Percentiles rank a stretch among this genome's conserved stretches.
phyloP scores from a whole-genome alignment of 2,329 filamentous ascomycete species.

The Parasarocladium wereldwijsianum region DNA sequence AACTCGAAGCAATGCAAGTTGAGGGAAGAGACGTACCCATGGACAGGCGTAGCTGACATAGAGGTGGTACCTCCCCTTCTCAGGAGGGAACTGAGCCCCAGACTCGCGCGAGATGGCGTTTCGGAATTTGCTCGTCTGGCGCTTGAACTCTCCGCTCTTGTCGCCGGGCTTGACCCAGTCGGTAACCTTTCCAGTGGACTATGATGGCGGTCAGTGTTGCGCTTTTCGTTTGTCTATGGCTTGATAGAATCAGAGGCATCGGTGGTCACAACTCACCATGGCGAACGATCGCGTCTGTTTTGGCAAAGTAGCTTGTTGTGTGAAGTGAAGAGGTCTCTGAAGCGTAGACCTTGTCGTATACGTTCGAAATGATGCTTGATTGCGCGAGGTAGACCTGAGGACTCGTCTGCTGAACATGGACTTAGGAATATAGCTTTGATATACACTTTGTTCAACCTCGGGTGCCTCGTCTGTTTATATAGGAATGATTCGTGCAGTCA shows the following conservation, averaged over 20 bases:
- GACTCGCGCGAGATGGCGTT: slow-evolving; percentile 60
- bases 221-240: background rate
- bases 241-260: no score
- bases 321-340: no score
- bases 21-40: slow-evolving; percentile 39
- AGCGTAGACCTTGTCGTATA: no score
- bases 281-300: slow-evolving; percentile 1
- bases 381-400: no score
- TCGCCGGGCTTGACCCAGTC: slow-evolving; percentile 71
- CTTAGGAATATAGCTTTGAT: no score
- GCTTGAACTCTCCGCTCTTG: slow-evolving; percentile 83
- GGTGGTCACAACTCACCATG: slow-evolving; percentile 1
- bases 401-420: no score
- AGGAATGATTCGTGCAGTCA: no score
- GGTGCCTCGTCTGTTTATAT: no score
- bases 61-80: slow-evolving; percentile 85
- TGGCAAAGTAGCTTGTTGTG: no score
- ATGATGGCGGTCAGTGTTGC: background rate
- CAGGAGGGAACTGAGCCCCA: slow-evolving; percentile 63
- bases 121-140: slow-evolving; percentile 70
- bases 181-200: slow-evolving; percentile 43
- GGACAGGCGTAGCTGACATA: slow-evolving; percentile 92
- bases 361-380: no score
- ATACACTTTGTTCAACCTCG: no score
- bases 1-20: background rate